Base-by-base conservation (phyloP, 768 basidiomycete genomes). In the Infundibulicybe gibba region DNA sequence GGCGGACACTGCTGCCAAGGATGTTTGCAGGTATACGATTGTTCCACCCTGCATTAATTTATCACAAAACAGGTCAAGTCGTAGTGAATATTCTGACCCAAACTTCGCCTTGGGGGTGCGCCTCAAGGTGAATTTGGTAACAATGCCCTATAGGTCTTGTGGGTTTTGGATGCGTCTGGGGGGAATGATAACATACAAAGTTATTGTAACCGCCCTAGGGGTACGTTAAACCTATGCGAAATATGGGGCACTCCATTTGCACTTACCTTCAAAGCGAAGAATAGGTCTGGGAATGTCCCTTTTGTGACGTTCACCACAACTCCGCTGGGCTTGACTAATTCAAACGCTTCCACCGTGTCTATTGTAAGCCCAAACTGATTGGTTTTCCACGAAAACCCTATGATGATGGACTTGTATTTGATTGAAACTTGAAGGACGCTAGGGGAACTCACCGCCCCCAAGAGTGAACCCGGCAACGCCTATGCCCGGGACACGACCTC, bases 401-500 rank as follows among this genome's bases (percentile, higher is more conserved):
- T 19, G 17, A 25, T 25, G 25, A 25, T 25, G 8, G 25, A n/a
- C n/a, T n/a, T n/a, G n/a, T n/a, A n/a, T n/a, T 25, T 4, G 8
- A 25, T 25, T 8, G 8, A 25, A 19, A 38, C 14, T 10, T 14
- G 17, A 10, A n/a, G 35, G n/a, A 10, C 35, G 10, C n/a, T 38
- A 10, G 14, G 10, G 4, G 4, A 38, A 38, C 35, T 14, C 10
- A 38, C 35, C 35, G 6, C 35, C 35, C n/a, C 35, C 35, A 38
- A 38, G 35, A 6, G 51, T 54, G n/a, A 53, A 54, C 11, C 49
- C 54, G 15, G 51, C 43, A 61, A 67, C 47, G 54, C 67, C 47
- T 61, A 64, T 44, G 68, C 72, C 42, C 72, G 60, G n/a, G 54
- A 62, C 48, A 75, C 77, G 14, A 68, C 75, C 49, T 71, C 63